Evolutionary conservation across 148 eudicot genomes (phyloP), one percentile per base, ranked within the genome.

Genomic region (Polygonum aviculare): DNA sequence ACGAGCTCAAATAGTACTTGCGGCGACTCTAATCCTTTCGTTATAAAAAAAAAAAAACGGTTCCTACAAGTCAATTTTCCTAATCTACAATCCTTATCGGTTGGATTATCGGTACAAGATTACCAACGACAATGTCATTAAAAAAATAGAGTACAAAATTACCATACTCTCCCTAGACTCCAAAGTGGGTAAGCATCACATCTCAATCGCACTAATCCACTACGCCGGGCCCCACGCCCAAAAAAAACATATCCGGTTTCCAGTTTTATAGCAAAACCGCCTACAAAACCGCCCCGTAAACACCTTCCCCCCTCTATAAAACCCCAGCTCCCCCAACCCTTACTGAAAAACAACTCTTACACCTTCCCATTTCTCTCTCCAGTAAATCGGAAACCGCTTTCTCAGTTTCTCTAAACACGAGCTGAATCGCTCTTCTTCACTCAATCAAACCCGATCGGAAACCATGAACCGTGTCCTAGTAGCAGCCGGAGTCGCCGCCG

Each of bases 391-490:
- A 19, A 57, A 57, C 26, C 63, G 3, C 26, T 57, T 21, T 57
- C 63, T 51, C 7, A 10, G 10, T 55, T 9, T 10, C 31, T 26
- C 31, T 6, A n/a, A 55, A 55, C 62, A 55, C 19, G 31, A 6
- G 10, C 3, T 16, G 7, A 52, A 52, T 15, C 59, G 4, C 59
- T 26, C 59, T 52, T 10, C 36, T 3, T 9, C 67, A 11, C 67
- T 60, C 35, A 60, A 33, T 12, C 5, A 33, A 47, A 31, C 0
- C 69, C 16, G n/a, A 31, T 33, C 39, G 12, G 12, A 67, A 35
- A 75, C 0, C 19, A 75, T 75, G 77, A 75, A 75, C 15, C 69
- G 77, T n/a, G 77, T 75, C 14, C 67, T 62, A 9, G 2, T 59
- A 7, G 77, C 77, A 22, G 11, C 51, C 26, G 54, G 72, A 39